Evolutionary conservation across 2,329 filamentous ascomycete genomes (phyloP).

Genomic region (Zymoseptoria passerinii): DNA sequence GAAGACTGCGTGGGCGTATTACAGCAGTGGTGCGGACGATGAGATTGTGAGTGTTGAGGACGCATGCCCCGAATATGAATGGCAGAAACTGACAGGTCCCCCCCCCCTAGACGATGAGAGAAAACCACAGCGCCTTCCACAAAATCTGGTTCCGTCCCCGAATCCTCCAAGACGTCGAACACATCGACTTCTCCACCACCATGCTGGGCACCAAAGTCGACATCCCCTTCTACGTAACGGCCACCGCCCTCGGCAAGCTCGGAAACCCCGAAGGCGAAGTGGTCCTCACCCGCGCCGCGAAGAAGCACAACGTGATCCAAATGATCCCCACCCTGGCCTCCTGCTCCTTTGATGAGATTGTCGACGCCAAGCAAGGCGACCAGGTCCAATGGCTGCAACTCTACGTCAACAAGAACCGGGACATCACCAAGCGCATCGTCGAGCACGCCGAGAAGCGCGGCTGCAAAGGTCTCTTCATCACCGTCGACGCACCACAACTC

Average conservation of each 20-base stretch:
- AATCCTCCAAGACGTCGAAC: conserved; percentile 80
- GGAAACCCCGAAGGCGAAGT: conserved; percentile 92
- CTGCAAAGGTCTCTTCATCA: conserved; percentile 95
- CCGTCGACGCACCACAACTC: conserved; percentile 92
- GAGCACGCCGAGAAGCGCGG: conserved; percentile 84
- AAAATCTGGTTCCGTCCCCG: conserved; percentile 94
- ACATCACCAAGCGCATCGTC: conserved; percentile 82
- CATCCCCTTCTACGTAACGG: conserved; percentile 93
- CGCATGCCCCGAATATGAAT: not conserved
- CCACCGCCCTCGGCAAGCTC: conserved; percentile 89
- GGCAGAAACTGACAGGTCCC: not conserved
- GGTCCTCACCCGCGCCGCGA: conserved; percentile 73
- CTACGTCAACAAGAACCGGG: conserved; percentile 78
- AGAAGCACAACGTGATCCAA: conserved; percentile 83
- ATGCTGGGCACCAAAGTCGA: conserved; percentile 84
- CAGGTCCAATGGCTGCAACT: conserved; percentile 96
- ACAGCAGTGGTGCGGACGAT: conserved; percentile 85
- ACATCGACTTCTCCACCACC: conserved; percentile 77
- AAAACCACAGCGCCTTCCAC: conserved; percentile 94
- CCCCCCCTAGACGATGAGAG: conserved; percentile 54
- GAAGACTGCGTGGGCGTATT: conserved; percentile 95
- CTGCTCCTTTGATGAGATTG: conserved; percentile 94
- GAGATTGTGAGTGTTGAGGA: conserved; percentile 56
- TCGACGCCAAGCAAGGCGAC: conserved; percentile 69
- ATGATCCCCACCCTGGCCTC: conserved; percentile 98